Base-by-base conservation (phyloP, 1,284 basidiomycete genomes). In the Hortiboletus rubellus region DNA sequence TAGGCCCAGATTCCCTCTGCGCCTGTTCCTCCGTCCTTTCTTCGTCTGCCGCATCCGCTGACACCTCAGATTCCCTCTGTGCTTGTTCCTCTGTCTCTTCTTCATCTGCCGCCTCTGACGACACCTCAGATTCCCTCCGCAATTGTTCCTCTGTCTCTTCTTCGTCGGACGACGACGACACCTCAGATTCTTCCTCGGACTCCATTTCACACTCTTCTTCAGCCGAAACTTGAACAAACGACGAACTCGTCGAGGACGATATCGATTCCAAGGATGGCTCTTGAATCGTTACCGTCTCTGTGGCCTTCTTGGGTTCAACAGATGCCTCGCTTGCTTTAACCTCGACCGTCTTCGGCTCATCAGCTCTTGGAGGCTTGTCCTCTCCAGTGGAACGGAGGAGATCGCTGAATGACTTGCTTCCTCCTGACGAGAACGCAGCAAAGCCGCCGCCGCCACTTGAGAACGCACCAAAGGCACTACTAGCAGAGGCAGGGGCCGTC, bases 331-430 rank as follows among this genome's bases (percentile, higher is more conserved):
- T 46, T 18, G 40, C 11, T 45, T 53, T 50, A 9, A 17, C 48
- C 37, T 67, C 54, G 9, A 49, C 11, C 24, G 11, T 30, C 47
- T 5, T 33, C 3, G 48, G 18, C 8, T 43, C 55, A 37, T 46
- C 54, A 22, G 24, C 7, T n/a, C 17, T 38, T 1, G 45, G 34
- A 14, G 54, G 30, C n/a, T 58, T 63, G 40, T 24, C 27, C 27
- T 27, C 69, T 18, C 66, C 69, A 12, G 63, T 62, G 24, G 65
- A 65, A 40, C 71, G 66, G 10, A 81, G 64, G 50, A 81, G 59
- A 17, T 80, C 79, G 14, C 68, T 66, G 52, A 81, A 80, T 8
- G 77, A 74, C 61, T 73, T 75, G 18, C 60, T 65, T 14, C 63
- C 65, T n/a, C 64, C 66, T 0, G 65, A 61, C 5, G 73, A 61